Evolutionary conservation across 345 rosid genomes (phyloP).

Genomic region (Ricinus communis): DNA sequence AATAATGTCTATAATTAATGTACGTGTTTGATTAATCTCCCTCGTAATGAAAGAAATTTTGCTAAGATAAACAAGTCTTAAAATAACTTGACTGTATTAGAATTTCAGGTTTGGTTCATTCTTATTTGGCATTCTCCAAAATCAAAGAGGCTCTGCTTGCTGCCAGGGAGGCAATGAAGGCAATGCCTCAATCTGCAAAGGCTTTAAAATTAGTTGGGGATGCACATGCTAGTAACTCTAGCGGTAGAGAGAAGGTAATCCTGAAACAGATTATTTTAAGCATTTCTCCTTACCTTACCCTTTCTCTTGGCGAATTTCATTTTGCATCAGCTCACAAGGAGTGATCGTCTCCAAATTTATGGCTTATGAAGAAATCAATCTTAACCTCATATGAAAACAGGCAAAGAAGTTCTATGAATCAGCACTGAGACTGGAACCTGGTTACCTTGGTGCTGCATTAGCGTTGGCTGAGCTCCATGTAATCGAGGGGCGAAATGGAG

Average conservation of each 20-base stretch:
- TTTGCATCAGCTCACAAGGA: background rate
- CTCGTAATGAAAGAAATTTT: constrained; percentile 4
- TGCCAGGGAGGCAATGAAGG: constrained; percentile 98
- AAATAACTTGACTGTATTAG: constrained; percentile 20
- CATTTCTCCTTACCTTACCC: background rate
- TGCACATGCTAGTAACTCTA: constrained; percentile 82
- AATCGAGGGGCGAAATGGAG: constrained; percentile 86
- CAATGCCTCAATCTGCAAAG: constrained; percentile 98
- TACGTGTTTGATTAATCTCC: constrained; percentile 2
- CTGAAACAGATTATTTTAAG: background rate
- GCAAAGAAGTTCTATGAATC: constrained; percentile 97
- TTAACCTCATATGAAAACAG: constrained; percentile 40
- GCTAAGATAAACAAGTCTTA: constrained; percentile 9
- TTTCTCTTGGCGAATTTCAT: background rate
- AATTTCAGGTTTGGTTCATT: constrained; percentile 85
- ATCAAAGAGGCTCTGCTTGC: constrained; percentile 90
- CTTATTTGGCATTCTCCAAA: constrained; percentile 85
- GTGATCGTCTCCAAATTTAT: background rate
- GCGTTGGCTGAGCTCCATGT: constrained; percentile 95
- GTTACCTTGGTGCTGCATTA: constrained; percentile 92
- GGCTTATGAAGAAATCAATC: constrained; percentile 11
- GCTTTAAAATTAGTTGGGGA: constrained; percentile 96
- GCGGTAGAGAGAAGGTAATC: constrained; percentile 95
- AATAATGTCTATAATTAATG: background rate
- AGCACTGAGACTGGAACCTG: constrained; percentile 89